phyloP scores from a whole-genome alignment of 352 stramenopile genomes.

The Phytophthora nicotianae region DNA sequence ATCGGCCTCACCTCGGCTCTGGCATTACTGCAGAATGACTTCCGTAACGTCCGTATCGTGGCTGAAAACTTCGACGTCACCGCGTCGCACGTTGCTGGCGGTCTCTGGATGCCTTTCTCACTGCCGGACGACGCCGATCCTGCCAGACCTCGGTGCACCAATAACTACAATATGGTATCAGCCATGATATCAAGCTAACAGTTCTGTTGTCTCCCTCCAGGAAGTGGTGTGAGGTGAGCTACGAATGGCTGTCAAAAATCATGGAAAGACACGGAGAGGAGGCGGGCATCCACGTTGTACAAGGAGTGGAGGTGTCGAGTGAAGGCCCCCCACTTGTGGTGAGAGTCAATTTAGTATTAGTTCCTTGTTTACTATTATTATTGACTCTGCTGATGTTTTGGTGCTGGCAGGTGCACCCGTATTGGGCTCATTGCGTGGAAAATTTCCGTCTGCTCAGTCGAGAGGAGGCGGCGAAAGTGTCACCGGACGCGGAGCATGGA shows the following conservation, averaged over 20 bases:
- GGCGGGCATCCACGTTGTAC: slow-evolving; percentile 58
- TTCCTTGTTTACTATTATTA: background rate
- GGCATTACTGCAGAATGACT: slow-evolving; percentile 62
- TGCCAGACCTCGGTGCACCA: slow-evolving; percentile 41
- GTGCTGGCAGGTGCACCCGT: slow-evolving; percentile 32
- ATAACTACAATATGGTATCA: slow-evolving; percentile 8
- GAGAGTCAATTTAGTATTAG: slow-evolving; percentile 7
- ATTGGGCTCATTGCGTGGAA: slow-evolving; percentile 72
- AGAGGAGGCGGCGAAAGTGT: slow-evolving; percentile 44
- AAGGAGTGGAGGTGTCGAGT: slow-evolving; percentile 51
- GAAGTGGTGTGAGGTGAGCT: slow-evolving; percentile 70
- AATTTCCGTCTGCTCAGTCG: slow-evolving; percentile 55
- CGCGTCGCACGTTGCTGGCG: slow-evolving; percentile 72
- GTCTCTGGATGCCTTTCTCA: slow-evolving; percentile 78
- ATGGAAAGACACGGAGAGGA: slow-evolving; percentile 45
- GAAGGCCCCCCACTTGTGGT: slow-evolving; percentile 42
- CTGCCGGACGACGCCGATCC: slow-evolving; percentile 42
- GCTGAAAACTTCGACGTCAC: slow-evolving; percentile 58
- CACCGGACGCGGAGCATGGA: slow-evolving; percentile 50
- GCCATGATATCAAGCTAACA: background rate
- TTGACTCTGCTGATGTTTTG: background rate
- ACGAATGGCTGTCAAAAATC: slow-evolving; percentile 58
- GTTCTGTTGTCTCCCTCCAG: slow-evolving; percentile 21
- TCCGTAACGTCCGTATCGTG: slow-evolving; percentile 49
- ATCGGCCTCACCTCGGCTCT: slow-evolving; percentile 72